Evolutionary conservation across 768 basidiomycete species (phyloP).

Genomic region (Fomitopsis serialis): DNA sequence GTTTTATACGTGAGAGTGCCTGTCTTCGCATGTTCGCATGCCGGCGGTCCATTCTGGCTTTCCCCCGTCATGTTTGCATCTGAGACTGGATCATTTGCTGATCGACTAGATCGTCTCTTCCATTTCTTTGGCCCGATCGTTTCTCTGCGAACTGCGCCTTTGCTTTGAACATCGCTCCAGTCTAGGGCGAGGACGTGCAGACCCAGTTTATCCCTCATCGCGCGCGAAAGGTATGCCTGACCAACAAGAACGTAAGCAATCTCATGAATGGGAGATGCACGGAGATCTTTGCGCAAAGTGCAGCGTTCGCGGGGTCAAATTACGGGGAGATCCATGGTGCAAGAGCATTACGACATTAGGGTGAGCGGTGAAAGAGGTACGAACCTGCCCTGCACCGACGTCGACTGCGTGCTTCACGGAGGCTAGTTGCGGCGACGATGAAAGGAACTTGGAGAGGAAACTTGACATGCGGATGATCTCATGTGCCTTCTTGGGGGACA

Average conservation of each 20-base stretch:
- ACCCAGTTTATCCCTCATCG: conserved; percentile 25
- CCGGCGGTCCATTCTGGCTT: background rate
- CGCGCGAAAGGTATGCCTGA: conserved; percentile 62
- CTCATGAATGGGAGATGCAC: background rate
- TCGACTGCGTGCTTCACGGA: conserved; percentile 50
- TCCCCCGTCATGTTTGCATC: background rate
- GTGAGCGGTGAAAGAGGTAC: background rate
- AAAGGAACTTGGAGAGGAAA: conserved; percentile 40
- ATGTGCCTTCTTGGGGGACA: conserved; percentile 75
- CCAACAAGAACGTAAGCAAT: background rate
- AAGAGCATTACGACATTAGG: too few species aligned
- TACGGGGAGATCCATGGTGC: too few species aligned
- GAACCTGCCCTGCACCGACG: conserved; percentile 68
- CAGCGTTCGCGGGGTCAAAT: too few species aligned
- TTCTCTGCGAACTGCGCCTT: conserved; percentile 43
- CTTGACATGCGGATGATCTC: conserved; percentile 62
- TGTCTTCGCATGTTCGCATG: background rate
- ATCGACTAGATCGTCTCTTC: background rate
- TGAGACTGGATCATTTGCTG: too few species aligned
- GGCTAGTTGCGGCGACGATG: conserved; percentile 17
- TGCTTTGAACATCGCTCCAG: conserved; percentile 50
- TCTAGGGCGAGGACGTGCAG: conserved; percentile 64
- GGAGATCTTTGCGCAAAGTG: too few species aligned
- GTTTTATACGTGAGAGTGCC: conserved; percentile 47
- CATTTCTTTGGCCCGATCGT: conserved; percentile 9